phyloP scores from a whole-genome alignment of 169 alveolate genomes.

The Eimeria maxima region DNA sequence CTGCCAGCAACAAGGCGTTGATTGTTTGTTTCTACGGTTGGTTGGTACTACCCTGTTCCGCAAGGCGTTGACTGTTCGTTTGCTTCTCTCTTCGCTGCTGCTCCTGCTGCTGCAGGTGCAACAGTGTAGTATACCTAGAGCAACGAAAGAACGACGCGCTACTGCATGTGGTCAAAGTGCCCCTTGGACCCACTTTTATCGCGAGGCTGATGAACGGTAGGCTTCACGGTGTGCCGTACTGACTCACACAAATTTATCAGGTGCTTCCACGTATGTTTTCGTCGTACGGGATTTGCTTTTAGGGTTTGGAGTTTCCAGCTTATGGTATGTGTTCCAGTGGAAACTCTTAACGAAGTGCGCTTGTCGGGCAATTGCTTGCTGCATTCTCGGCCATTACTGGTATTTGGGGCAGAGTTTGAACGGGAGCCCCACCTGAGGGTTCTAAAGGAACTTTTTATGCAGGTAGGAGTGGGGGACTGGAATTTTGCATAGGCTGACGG shows the following conservation, averaged over 20 bases:
- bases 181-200: conserved; percentile 97
- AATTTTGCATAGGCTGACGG: neutral
- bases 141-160: conserved; percentile 90
- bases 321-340: conserved; percentile 85
- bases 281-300: neutral
- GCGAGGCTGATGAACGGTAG: conserved; percentile 92
- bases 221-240: neutral
- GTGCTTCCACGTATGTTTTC: neutral
- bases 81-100: conserved; percentile 26
- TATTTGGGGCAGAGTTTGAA: conserved; percentile 81
- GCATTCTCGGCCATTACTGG: conserved; percentile 95
- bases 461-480: conserved; percentile 80
- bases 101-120: conserved; percentile 77
- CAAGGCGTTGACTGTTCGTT: conserved; percentile 86
- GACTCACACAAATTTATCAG: neutral
- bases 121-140: conserved; percentile 84
- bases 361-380: conserved; percentile 97
- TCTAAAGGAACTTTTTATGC: conserved; percentile 86
- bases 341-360: conserved; percentile 96
- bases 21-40: neutral
- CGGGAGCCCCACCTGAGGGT: conserved; percentile 81
- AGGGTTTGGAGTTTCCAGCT: neutral
- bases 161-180: conserved; percentile 96
- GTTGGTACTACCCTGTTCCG: neutral
- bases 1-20: neutral